Evolutionary conservation across 1,139 yeast genomes (phyloP).

Genomic region (Hyphopichia wangnamkhiaoensis): DNA sequence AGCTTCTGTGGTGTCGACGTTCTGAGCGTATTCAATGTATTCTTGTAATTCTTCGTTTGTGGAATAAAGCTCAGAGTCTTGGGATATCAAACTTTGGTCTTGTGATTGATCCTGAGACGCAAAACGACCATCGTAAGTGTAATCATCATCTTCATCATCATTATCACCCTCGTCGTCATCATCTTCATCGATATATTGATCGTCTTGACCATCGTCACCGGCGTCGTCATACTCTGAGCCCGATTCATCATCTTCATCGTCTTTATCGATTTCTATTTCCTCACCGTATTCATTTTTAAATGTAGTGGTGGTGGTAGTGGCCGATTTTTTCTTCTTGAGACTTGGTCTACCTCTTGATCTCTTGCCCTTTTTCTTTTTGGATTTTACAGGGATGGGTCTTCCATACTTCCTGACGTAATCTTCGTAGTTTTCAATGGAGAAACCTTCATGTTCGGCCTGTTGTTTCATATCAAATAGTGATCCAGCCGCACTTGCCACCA

Average conservation of each 20-base stretch:
- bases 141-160: conserved; percentile 5
- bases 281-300: neutral
- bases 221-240: conserved; percentile 1
- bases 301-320: neutral
- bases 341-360: conserved; percentile 1
- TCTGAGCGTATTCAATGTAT: conserved; percentile 13
- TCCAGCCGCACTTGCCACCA: conserved; percentile 52
- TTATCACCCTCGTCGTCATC: conserved; percentile 8
- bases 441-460: conserved; percentile 39
- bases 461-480: conserved; percentile 38
- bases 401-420: conserved; percentile 4
- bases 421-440: conserved; percentile 20
- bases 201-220: conserved; percentile 1
- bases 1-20: conserved; percentile 14
- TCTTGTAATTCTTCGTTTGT: conserved; percentile 9
- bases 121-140: conserved; percentile 1
- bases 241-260: conserved; percentile 1
- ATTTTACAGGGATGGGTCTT: neutral
- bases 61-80: neutral
- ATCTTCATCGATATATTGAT: conserved; percentile 1
- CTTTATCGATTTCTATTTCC: neutral
- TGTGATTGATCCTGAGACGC: neutral
- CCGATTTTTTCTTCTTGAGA: neutral
- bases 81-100: neutral
- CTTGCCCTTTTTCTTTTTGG: neutral